phyloP scores from a whole-genome alignment of 148 eudicot species.

The Spergularia marina region DNA sequence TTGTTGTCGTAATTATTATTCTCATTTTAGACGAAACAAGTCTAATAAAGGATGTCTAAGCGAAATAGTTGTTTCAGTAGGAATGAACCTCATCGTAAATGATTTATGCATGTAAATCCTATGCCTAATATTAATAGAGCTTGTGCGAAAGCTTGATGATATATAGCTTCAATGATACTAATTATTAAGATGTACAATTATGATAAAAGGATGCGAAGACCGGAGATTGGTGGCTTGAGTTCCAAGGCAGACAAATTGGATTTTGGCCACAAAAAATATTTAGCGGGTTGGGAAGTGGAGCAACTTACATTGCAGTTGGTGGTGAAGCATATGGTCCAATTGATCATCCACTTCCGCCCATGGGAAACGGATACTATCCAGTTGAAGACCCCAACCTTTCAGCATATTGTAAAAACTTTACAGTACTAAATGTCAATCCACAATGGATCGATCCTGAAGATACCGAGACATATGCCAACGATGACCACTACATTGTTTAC shows the following conservation, averaged over 20 bases:
- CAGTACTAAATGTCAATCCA: neutral
- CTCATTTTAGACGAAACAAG: too few relatives aligned
- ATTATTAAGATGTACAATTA: neutral
- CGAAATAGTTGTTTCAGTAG: too few relatives aligned
- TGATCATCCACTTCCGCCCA: neutral
- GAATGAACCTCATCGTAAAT: neutral
- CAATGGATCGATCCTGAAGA: neutral
- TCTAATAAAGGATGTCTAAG: too few relatives aligned
- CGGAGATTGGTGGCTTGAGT: neutral
- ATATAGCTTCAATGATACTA: neutral
- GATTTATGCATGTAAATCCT: neutral
- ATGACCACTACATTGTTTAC: neutral
- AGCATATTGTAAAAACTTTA: neutral
- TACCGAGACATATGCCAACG: neutral
- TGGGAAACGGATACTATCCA: slow-evolving; percentile 7
- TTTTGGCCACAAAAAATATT: slow-evolving; percentile 6
- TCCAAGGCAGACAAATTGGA: neutral
- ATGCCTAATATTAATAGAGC: too few relatives aligned
- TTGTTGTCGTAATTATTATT: too few relatives aligned
- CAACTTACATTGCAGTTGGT: slow-evolving; percentile 3
- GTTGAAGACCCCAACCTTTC: neutral
- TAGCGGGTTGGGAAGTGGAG: neutral
- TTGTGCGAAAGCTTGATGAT: too few relatives aligned
- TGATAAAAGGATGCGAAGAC: neutral
- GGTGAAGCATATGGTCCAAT: slow-evolving; percentile 8